A percentile compares a stretch with the other conserved stretches of the same genome.
phyloP scores from a whole-genome alignment of 495 filamentous ascomycete genomes.

The Penicillium lividum region DNA sequence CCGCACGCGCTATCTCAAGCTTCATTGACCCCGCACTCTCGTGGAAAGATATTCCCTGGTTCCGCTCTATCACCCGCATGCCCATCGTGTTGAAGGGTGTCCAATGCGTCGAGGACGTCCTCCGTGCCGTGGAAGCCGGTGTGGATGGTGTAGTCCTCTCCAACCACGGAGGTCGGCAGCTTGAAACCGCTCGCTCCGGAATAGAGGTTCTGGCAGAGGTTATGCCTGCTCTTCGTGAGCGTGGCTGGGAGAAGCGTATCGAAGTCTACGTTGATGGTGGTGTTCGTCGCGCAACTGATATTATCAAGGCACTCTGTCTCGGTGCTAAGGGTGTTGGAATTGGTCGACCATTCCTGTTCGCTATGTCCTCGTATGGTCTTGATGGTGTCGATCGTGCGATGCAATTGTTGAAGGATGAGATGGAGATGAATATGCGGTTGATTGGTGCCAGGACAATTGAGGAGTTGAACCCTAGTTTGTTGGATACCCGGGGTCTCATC shows the following conservation, averaged over 20 bases:
- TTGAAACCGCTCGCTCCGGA: constrained; percentile 95
- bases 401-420: constrained; percentile 95
- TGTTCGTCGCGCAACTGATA: constrained; percentile 83
- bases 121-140: constrained; percentile 77
- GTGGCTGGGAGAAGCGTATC: constrained; percentile 75
- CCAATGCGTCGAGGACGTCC: constrained; percentile 92
- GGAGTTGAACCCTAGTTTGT: constrained; percentile 73
- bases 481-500: constrained; percentile 72
- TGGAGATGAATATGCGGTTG: constrained; percentile 98
- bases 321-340: constrained; percentile 87
- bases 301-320: constrained; percentile 88
- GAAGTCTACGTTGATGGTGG: constrained; percentile 92
- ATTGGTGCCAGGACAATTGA: constrained; percentile 74
- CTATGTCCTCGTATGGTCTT: constrained; percentile 77
- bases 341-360: constrained; percentile 79
- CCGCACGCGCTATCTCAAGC: constrained; percentile 85
- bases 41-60: constrained; percentile 97
- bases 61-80: constrained; percentile 84
- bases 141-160: constrained; percentile 89
- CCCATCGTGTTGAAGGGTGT: constrained; percentile 94
- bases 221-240: constrained; percentile 86
- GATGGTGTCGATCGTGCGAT: constrained; percentile 81
- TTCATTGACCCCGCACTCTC: constrained; percentile 92
- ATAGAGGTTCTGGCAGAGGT: constrained; percentile 94
- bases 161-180: constrained; percentile 88